Evolutionary conservation across 169 alveolate genomes (phyloP).

Genomic region (Cryptosporidium xiaoi): DNA sequence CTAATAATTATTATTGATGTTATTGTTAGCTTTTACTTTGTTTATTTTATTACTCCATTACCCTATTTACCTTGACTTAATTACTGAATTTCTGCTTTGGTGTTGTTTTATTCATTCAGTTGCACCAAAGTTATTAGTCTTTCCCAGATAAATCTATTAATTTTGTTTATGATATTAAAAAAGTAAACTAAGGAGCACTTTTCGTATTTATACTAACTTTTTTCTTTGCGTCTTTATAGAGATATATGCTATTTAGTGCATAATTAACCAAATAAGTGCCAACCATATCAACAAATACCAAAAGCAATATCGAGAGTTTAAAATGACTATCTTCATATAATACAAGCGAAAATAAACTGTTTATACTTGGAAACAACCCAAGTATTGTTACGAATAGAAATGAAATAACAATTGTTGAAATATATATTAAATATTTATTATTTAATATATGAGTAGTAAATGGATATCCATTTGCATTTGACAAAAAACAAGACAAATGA

Average conservation of each 20-base stretch:
- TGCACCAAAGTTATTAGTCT: too few relatives aligned
- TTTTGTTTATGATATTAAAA: too few relatives aligned
- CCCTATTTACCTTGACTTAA: too few relatives aligned
- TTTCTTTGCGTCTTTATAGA: not conserved
- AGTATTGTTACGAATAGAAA: conserved; percentile 72
- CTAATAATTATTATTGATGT: too few relatives aligned
- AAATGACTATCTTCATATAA: not conserved
- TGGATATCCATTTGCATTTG: conserved; percentile 91
- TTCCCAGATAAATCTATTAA: too few relatives aligned
- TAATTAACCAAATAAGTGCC: conserved; percentile 45
- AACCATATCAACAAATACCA: conserved; percentile 38
- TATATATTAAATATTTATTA: conserved; percentile 77
- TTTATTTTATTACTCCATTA: too few relatives aligned
- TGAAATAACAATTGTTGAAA: conserved; percentile 53
- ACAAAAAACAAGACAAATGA: conserved; percentile 84
- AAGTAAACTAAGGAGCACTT: too few relatives aligned
- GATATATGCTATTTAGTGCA: not conserved
- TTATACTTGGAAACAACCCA: conserved; percentile 76
- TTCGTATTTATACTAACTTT: too few relatives aligned
- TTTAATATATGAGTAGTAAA: conserved; percentile 83
- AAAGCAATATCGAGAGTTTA: not conserved
- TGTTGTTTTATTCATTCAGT: too few relatives aligned
- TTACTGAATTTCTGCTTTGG: too few relatives aligned
- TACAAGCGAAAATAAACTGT: conserved; percentile 78
- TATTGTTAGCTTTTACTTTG: too few relatives aligned